Conservation (phyloP, 2,329 filamentous ascomycete species). For the Chaetomiaceae sp. region DNA sequence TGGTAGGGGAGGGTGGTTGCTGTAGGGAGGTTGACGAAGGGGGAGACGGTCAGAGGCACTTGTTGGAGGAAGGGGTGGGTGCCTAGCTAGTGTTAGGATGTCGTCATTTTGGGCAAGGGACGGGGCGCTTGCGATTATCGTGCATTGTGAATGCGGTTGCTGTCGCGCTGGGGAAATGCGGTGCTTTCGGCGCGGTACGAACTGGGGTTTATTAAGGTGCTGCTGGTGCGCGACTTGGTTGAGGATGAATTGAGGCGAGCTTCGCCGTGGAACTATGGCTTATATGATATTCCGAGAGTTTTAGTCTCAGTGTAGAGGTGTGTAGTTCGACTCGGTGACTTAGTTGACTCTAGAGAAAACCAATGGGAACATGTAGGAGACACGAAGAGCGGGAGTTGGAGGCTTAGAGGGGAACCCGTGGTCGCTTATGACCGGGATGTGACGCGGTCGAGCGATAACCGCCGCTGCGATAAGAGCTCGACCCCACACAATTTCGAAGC, state of each 20-base stretch:
- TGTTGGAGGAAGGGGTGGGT: conserved; percentile 87
- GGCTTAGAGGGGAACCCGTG: too few species aligned
- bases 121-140: conserved; percentile 33
- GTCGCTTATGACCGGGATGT: too few species aligned
- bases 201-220: too few species aligned
- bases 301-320: too few species aligned
- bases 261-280: too few species aligned
- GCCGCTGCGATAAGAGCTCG: conserved; percentile 19
- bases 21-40: conserved; percentile 85
- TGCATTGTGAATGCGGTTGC: conserved; percentile 32
- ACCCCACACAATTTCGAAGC: conserved; percentile 21
- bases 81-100: conserved; percentile 43
- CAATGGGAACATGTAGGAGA: too few species aligned
- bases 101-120: neutral
- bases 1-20: conserved; percentile 92
- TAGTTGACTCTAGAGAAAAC: too few species aligned
- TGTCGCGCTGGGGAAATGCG: neutral
- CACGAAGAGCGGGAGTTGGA: too few species aligned
- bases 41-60: conserved; percentile 87
- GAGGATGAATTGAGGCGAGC: neutral
- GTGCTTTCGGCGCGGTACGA: too few species aligned
- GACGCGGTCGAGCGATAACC: too few species aligned
- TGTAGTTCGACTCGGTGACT: too few species aligned
- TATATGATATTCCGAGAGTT: too few species aligned
- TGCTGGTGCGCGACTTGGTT: neutral